A percentile compares a stretch with the other conserved stretches of the same genome.
phyloP scores from a whole-genome alignment of 352 stramenopile genomes.

The Halophytophthora polymorphica region DNA sequence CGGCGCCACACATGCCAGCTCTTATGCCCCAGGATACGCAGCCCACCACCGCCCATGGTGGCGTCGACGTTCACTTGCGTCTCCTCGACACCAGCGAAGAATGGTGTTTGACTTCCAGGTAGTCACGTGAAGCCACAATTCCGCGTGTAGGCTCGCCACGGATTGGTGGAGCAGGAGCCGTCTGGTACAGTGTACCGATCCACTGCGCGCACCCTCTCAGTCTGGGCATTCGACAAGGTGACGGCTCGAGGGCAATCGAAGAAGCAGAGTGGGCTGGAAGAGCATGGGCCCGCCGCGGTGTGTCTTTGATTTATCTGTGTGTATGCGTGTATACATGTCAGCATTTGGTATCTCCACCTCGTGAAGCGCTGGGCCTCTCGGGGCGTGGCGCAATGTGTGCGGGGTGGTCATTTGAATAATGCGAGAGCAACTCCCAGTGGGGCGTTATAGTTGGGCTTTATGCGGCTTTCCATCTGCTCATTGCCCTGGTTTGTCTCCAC shows the following conservation, averaged over 20 bases:
- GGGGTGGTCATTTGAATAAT: conserved; percentile 84
- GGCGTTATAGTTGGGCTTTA: conserved; percentile 79
- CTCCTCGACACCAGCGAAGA: too few relatives aligned
- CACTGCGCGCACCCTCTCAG: too few relatives aligned
- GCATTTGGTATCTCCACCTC: conserved; percentile 88
- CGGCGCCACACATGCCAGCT: conserved; percentile 85
- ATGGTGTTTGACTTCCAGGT: too few relatives aligned
- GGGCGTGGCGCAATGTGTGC: conserved; percentile 54
- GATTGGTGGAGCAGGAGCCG: too few relatives aligned
- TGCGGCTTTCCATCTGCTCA: conserved; percentile 67
- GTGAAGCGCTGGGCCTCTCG: conserved; percentile 49
- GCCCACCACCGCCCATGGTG: conserved; percentile 60
- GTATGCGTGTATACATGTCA: conserved; percentile 4
- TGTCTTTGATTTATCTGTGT: conserved; percentile 2
- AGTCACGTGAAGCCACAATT: too few relatives aligned
- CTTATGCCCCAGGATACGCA: conserved; percentile 73
- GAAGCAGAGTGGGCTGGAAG: background rate
- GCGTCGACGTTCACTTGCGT: too few relatives aligned
- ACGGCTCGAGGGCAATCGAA: too few relatives aligned
- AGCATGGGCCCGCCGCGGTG: too few relatives aligned
- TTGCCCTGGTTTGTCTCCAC: conserved; percentile 71
- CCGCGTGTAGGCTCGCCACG: too few relatives aligned
- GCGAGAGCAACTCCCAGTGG: conserved; percentile 48
- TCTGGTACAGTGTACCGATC: too few relatives aligned
- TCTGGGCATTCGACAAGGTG: too few relatives aligned